Evolutionary conservation across 2,329 filamentous ascomycete species (phyloP), one percentile per base, ranked within the genome.

Genomic region (Arthrobotrys entomopaga): DNA sequence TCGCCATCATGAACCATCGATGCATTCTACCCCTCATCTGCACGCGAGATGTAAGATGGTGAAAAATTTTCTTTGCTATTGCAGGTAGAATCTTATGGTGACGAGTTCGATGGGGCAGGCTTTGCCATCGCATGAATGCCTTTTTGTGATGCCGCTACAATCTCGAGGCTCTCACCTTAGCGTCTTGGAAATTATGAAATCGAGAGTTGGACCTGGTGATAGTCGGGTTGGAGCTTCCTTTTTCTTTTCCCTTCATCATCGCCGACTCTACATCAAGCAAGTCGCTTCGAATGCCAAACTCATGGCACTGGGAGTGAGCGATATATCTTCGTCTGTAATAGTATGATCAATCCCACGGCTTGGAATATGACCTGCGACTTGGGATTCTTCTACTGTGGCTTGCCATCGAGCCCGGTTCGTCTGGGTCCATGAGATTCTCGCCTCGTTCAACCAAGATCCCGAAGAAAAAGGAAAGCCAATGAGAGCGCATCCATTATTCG

Each of bases 201-300:
- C 20, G 42, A 65, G 46, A 64, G 24, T 10, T 24, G 58, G 50
- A 70, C n/a, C 26, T 58, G 43, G 24, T 52, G 38, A 46, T 63
- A 22, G 2, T 29, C 38, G 50, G 42, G 57, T 50, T 10, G 42
- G 50, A 70, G 29, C 16, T 70, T 70, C 50, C 58, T 70, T 64
- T 70, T 70, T 61, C 46, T 20, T 54, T 60, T 50, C 15, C 26
- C 7, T 29, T 22, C 38, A 22, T 19, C 58, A 52, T 70, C 65
- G 65, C 65, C 65, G 65, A 70, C 52, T 64, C 58, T 70, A 38
- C 42, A 57, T 70, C 65, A 20, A 70, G 58, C 58, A 70, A 70
- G 26, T 63, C 50, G 26, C 65, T 64, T 29, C 38, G 42, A 57
- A 58, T 58, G 52, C 58, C 38, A 59, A 60, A 61, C 16, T 69